phyloP scores from a whole-genome alignment of 805 yeast genomes.

The Phaffomyces opuntiae region DNA sequence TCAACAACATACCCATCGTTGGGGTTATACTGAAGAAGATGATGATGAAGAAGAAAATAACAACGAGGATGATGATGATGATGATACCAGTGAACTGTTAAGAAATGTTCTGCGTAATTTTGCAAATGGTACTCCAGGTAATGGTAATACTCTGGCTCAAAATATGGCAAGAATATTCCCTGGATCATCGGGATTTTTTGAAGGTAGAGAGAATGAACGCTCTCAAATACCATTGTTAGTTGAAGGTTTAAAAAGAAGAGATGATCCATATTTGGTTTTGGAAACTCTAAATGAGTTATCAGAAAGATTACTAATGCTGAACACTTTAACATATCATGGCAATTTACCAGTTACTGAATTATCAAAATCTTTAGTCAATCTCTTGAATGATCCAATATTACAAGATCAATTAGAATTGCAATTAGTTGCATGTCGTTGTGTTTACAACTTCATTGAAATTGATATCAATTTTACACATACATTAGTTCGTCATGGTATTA shows the following conservation, averaged over 20 bases:
- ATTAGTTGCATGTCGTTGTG: conserved; percentile 74
- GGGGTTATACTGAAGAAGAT: conserved; percentile 11
- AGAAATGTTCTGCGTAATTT: background rate
- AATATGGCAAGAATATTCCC: conserved; percentile 32
- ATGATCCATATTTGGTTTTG: conserved; percentile 53
- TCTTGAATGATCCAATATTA: conserved; percentile 51
- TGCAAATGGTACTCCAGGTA: conserved; percentile 20
- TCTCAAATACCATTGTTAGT: conserved; percentile 21
- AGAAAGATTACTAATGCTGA: conserved; percentile 62
- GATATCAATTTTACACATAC: conserved; percentile 55
- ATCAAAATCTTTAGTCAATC: conserved; percentile 44
- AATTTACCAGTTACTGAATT: conserved; percentile 53
- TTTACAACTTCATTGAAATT: conserved; percentile 74
- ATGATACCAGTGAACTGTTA: conserved; percentile 11
- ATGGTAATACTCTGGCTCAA: conserved; percentile 14
- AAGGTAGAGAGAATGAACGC: conserved; percentile 14
- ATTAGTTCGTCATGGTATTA: conserved; percentile 58
- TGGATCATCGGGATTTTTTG: conserved; percentile 29
- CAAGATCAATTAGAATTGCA: conserved; percentile 73
- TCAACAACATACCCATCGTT: background rate
- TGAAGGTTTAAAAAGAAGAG: conserved; percentile 20
- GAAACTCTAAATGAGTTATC: conserved; percentile 62
- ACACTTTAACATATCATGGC: conserved; percentile 54
- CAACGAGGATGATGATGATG: conserved; percentile 20
- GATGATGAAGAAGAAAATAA: conserved; percentile 21